These are phyloP conservation scores for Amauroascus verrucosus DNA, from an alignment of 2,329 filamentous ascomycete species.

Conservation along the genomic window DNA sequence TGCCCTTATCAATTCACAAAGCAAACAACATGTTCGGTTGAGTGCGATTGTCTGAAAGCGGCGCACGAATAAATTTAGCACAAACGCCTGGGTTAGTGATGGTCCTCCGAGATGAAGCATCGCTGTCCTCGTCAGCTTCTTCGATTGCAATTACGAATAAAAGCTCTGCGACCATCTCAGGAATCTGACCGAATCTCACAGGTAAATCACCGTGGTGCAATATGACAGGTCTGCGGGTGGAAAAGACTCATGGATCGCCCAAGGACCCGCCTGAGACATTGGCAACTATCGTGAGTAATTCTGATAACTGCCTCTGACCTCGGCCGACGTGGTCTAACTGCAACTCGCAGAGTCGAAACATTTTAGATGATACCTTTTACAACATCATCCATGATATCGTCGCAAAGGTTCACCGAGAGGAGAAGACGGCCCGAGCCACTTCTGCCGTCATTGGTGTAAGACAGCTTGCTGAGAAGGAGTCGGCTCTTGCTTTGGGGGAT, in stretches of 20 bases:
- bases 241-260: constrained; percentile 23
- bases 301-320: background rate
- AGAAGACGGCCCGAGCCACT: constrained; percentile 51
- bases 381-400: constrained; percentile 53
- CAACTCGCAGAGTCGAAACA: constrained; percentile 31
- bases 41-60: background rate
- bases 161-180: background rate
- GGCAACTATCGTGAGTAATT: constrained; percentile 31
- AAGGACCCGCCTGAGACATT: constrained; percentile 26
- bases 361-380: constrained; percentile 49
- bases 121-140: background rate
- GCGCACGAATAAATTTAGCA: background rate
- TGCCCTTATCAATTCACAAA: background rate
- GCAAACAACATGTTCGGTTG: background rate
- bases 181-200: background rate
- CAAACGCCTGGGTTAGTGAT: background rate
- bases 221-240: constrained; percentile 20
- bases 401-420: constrained; percentile 48
- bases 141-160: background rate
- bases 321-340: constrained; percentile 15
- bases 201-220: background rate
- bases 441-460: constrained; percentile 37
- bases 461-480: constrained; percentile 36
- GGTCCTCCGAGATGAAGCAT: background rate
- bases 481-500: constrained; percentile 24